Conservation (phyloP, 768 basidiomycete genomes). For the Sistotremastrum suecicum region DNA sequence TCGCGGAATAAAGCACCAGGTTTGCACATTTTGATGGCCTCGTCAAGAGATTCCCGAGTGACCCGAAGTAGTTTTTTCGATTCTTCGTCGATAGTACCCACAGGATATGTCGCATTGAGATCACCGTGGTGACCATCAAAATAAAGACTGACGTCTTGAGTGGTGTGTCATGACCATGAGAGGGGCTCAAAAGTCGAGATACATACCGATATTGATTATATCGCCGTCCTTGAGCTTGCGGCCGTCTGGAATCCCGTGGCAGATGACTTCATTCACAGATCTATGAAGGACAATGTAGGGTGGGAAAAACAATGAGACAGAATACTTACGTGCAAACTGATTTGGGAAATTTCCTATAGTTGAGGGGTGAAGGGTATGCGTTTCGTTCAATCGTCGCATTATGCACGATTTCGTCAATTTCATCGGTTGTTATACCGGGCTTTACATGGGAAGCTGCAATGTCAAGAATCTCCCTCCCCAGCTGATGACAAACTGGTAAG, state of each 20-base stretch:
- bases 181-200: slow-evolving; percentile 2
- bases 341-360: slow-evolving; percentile 86
- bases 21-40: slow-evolving; percentile 84
- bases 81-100: slow-evolving; percentile 74
- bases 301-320: slow-evolving; percentile 1
- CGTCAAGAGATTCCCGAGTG: slow-evolving; percentile 73
- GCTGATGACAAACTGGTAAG: slow-evolving; percentile 26
- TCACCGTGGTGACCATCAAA: slow-evolving; percentile 80
- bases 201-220: slow-evolving; percentile 83
- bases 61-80: slow-evolving; percentile 71
- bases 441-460: slow-evolving; percentile 71
- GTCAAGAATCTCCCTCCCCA: slow-evolving; percentile 87
- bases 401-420: slow-evolving; percentile 88
- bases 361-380: slow-evolving; percentile 87
- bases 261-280: slow-evolving; percentile 90
- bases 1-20: slow-evolving; percentile 86
- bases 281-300: slow-evolving; percentile 21
- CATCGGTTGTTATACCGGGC: slow-evolving; percentile 93
- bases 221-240: slow-evolving; percentile 80
- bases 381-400: slow-evolving; percentile 80
- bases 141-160: slow-evolving; percentile 63
- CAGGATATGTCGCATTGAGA: slow-evolving; percentile 86
- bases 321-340: slow-evolving; percentile 83
- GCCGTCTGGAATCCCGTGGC: slow-evolving; percentile 92
- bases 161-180: not conserved